Percentiles rank a stretch among this genome's conserved stretches.
These are phyloP conservation scores for Colletotrichum horii DNA, from an alignment of 2,329 filamentous ascomycete genomes.

Conservation along the genomic window DNA sequence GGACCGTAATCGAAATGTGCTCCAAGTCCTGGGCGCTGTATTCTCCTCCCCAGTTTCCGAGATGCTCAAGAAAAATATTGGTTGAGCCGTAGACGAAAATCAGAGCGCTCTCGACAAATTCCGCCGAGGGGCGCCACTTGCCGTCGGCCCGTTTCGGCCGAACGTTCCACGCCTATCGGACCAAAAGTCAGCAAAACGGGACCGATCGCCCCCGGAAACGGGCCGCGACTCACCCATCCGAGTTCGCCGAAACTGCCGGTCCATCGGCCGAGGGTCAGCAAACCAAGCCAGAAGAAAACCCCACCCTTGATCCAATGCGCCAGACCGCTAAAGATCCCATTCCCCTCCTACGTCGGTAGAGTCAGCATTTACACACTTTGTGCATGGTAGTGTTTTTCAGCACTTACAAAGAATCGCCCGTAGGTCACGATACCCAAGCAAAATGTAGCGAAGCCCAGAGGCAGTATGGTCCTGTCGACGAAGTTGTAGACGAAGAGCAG, in stretches of 20 bases:
- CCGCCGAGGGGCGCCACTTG: slow-evolving; percentile 77
- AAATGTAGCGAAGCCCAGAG: slow-evolving; percentile 77
- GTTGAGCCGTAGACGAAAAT: slow-evolving; percentile 90
- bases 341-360: slow-evolving; percentile 59
- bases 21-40: slow-evolving; percentile 87
- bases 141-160: slow-evolving; percentile 64
- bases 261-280: slow-evolving; percentile 88
- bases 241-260: slow-evolving; percentile 88
- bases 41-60: slow-evolving; percentile 71
- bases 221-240: slow-evolving; percentile 69
- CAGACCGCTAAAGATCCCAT: slow-evolving; percentile 78
- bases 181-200: slow-evolving; percentile 12
- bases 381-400: background rate
- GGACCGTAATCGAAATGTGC: slow-evolving; percentile 88
- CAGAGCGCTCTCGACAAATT: slow-evolving; percentile 87
- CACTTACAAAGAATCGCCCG: slow-evolving; percentile 82
- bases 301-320: slow-evolving; percentile 95
- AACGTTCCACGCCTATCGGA: slow-evolving; percentile 79
- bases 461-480: slow-evolving; percentile 78
- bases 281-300: slow-evolving; percentile 92
- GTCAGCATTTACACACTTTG: background rate
- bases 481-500: slow-evolving; percentile 67
- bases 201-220: background rate
- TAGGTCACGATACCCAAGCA: slow-evolving; percentile 77
- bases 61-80: slow-evolving; percentile 92